Evolutionary conservation across 257 asterid species (phyloP).

Genomic region (Penstemon eatonii): DNA sequence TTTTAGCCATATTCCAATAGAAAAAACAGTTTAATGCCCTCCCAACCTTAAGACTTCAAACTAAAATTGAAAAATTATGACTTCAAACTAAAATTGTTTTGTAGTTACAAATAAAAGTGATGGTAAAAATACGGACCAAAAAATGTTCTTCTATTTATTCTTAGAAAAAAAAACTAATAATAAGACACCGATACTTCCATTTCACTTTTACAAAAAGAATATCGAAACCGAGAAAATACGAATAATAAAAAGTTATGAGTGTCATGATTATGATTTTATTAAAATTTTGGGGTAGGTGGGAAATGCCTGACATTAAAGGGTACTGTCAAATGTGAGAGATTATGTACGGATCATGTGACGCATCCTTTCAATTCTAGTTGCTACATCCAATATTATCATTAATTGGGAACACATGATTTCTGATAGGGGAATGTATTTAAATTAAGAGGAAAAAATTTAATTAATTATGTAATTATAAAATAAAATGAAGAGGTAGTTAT

Average conservation of each 20-base stretch:
- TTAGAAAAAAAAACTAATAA: too few relatives aligned
- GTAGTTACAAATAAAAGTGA: too few relatives aligned
- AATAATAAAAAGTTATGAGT: not conserved
- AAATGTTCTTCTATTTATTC: too few relatives aligned
- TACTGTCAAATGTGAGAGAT: not conserved
- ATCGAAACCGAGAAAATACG: too few relatives aligned
- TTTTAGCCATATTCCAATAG: not conserved
- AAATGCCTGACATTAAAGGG: conserved; percentile 5
- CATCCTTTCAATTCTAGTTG: not conserved
- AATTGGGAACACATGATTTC: conserved; percentile 19
- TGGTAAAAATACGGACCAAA: too few relatives aligned
- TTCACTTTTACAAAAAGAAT: too few relatives aligned
- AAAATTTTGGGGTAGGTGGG: conserved; percentile 19
- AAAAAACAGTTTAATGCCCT: not conserved
- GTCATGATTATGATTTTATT: not conserved
- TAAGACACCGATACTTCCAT: too few relatives aligned
- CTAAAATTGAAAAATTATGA: too few relatives aligned
- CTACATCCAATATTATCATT: conserved; percentile 16
- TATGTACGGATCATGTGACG: conserved; percentile 21
- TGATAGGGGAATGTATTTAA: not conserved
- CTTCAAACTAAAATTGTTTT: too few relatives aligned
- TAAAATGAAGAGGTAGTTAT: not conserved
- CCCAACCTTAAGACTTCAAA: too few relatives aligned
- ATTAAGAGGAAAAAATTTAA: not conserved
- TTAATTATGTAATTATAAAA: not conserved